Base-by-base conservation (phyloP, 2,329 filamentous ascomycete genomes). In the Aspergillus tamarii region DNA sequence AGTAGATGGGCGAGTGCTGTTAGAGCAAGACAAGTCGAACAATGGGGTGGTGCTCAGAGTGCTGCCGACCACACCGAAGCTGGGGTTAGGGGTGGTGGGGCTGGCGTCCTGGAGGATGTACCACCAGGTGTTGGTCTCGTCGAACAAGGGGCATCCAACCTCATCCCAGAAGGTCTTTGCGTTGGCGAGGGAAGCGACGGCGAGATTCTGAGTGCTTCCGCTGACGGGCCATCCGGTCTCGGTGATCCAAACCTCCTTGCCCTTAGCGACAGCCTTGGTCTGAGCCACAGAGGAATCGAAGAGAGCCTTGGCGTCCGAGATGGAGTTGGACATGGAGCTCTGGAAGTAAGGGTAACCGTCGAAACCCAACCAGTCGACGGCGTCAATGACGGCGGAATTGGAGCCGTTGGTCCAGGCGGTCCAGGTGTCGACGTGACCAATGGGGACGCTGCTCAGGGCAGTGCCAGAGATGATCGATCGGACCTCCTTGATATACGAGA, bases 191-290 rank as follows among this genome's bases (percentile, higher is more conserved):
- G 83, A 88, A 7, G 93, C 83, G 11, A 90, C 84, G 46, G 87
- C 91, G 56, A 86, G 75, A 69, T 88, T 88, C 66, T 85, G 80
- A 1, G 81, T 84, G 67, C 85, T 80, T 61, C 93, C 93, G 71
- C 84, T 88, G 59, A 93, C 88, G 56, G 93, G 93, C 88, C 91
- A 95, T 68, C 93, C 93, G 19, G 92, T 95, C 84, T 96, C 93
- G 32, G 93, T 95, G 66, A 96, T 85, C 91, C 91, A 95, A 70
- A 96, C 86, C 21, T 86, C 83, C 84, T 93, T 94, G 74, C 86
- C 87, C 41, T 84, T 81, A 41, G 87, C 84, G 52, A 83, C 88
- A 19, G 75, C 78, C 66, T 85, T 77, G 39, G 90, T 91, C 64
- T 84, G 83, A 57, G 83, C 79, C 45, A 91, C 82, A 19, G 92